These are phyloP conservation scores for Pseudocercospora pini-densiflorae DNA, from an alignment of 2,329 filamentous ascomycete genomes.

Conservation along the genomic window DNA sequence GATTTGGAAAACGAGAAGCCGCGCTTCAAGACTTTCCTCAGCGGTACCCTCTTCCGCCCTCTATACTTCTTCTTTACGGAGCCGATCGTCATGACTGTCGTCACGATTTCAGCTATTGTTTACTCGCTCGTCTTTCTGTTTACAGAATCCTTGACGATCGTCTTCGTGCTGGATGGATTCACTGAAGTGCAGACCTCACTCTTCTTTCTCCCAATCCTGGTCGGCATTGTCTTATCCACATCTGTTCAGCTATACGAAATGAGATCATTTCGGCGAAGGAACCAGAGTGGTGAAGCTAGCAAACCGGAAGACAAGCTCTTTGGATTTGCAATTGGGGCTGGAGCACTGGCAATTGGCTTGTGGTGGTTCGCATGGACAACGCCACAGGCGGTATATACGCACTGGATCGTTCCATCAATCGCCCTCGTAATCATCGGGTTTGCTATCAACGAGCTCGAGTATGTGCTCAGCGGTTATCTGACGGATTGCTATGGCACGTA, in stretches of 20 bases:
- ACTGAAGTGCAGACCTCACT: too few relatives aligned
- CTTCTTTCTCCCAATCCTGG: too few relatives aligned
- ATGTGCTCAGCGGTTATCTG: constrained; percentile 58
- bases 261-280: too few relatives aligned
- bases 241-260: too few relatives aligned
- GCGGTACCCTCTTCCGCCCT: constrained; percentile 48
- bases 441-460: constrained; percentile 29
- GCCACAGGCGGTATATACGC: constrained; percentile 24
- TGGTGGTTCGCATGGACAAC: constrained; percentile 38
- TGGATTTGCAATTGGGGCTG: too few relatives aligned
- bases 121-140: too few relatives aligned
- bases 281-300: too few relatives aligned
- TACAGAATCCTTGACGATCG: too few relatives aligned
- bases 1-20: too few relatives aligned
- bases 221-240: too few relatives aligned
- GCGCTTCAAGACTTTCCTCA: constrained; percentile 39
- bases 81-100: constrained; percentile 52
- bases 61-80: constrained; percentile 51
- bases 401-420: constrained; percentile 32
- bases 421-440: constrained; percentile 34
- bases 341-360: constrained; percentile 30
- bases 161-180: too few relatives aligned
- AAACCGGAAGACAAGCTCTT: too few relatives aligned
- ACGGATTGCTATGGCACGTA: constrained; percentile 64
- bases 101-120: constrained; percentile 31